Evolutionary conservation across 768 basidiomycete genomes (phyloP), one percentile per base, ranked within the genome.

Genomic region (Suillus clintonianus): DNA sequence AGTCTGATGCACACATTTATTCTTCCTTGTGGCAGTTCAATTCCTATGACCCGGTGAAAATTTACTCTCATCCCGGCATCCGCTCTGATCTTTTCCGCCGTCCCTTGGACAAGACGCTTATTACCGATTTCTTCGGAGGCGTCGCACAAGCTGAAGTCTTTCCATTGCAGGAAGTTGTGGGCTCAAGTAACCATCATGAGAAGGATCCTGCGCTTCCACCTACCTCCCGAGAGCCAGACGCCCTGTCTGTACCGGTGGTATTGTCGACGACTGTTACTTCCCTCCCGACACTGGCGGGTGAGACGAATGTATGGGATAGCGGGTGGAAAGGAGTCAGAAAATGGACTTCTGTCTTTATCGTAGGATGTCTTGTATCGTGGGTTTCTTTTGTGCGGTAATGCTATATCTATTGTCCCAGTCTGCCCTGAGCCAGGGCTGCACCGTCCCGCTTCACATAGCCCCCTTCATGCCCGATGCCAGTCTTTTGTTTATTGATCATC

Each of bases 51-150:
- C 84, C 84, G 19, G 81, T 74, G 4, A 86, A 86, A 63, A 92
- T 97, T 70, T 82, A 85, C 62, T 98, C 97, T 1, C 86, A 92
- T 71, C 85, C 95, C 0, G 97, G 97, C n/a, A 89, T 98, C 22
- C 89, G 95, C 58, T 86, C 86, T 30, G 92, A 93, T 72, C 83
- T 95, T 19, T 98, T 94, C 79, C 74, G 73, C 10, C 83, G 91
- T 50, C 81, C 85, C 8, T 81, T 94, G n/a, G 80, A 85, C 54
- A 76, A 83, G 45, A 81, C 86, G 0, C 80, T 85, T 11, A 82
- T 95, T 61, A 94, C 92, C 4, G 92, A 95, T 74, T 95, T 95
- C 73, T 89, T 95, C 68, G 94, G 94, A 3, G 95, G 93, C 1
- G 93, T 97, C 19, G 82, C 91, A 17, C 89, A 91, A 63, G 93